These are phyloP conservation scores for Anthracocystis setariae DNA, from an alignment of 1,284 basidiomycete species.

Conservation along the genomic window DNA sequence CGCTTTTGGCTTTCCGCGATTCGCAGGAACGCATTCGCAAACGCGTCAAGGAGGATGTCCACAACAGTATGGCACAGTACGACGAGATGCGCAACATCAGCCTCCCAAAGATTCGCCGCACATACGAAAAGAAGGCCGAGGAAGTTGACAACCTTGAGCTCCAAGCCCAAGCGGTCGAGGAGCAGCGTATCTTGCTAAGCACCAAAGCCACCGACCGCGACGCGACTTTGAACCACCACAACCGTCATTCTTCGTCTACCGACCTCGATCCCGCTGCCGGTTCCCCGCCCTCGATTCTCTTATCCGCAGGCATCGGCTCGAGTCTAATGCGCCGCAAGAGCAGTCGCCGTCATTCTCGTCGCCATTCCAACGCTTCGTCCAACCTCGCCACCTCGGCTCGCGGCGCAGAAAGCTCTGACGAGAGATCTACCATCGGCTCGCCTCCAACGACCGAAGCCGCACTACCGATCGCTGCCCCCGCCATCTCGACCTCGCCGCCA, in stretches of 20 bases:
- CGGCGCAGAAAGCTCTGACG: conserved; percentile 29
- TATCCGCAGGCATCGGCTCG: conserved; percentile 4
- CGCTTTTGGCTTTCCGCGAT: conserved; percentile 60
- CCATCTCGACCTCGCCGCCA: conserved; percentile 20
- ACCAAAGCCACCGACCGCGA: conserved; percentile 31
- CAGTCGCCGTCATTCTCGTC: conserved; percentile 34
- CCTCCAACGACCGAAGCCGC: conserved; percentile 22
- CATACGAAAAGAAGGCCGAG: conserved; percentile 63
- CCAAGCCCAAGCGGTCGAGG: conserved; percentile 64
- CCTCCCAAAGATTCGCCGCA: conserved; percentile 53
- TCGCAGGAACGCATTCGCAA: conserved; percentile 62
- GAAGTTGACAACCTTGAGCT: conserved; percentile 57
- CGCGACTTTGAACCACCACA: conserved; percentile 1
- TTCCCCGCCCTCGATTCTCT: conserved; percentile 20
- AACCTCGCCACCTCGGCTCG: conserved; percentile 13
- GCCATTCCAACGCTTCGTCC: conserved; percentile 26
- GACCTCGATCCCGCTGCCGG: conserved; percentile 20
- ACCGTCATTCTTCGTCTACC: conserved; percentile 7
- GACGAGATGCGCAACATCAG: conserved; percentile 60
- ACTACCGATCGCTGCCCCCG: conserved; percentile 5
- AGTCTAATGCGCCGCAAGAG: conserved; percentile 32
- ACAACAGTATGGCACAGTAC: conserved; percentile 54
- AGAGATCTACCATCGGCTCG: conserved; percentile 30
- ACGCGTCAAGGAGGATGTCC: conserved; percentile 61
- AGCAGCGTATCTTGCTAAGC: conserved; percentile 59